Conservation (phyloP, 805 yeast genomes). For the Nematodospora valgi region DNA sequence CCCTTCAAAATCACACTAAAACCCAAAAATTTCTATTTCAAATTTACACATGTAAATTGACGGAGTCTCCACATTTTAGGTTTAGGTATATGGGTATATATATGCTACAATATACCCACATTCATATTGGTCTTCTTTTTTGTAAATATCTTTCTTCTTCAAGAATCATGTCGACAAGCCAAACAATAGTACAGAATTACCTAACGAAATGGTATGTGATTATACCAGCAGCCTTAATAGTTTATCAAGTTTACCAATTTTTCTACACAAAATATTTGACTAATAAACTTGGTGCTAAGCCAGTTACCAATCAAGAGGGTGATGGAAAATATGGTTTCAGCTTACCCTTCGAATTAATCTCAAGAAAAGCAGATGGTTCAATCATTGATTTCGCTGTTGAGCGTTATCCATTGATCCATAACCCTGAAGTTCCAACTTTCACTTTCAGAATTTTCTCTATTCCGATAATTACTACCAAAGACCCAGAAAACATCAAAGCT, state of each 20-base stretch:
- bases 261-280: constrained; percentile 3
- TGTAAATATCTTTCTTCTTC: no score
- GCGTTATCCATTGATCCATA: constrained; percentile 10
- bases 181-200: no score
- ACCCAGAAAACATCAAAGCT: constrained; percentile 42
- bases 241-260: constrained; percentile 3
- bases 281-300: constrained; percentile 13
- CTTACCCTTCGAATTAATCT: constrained; percentile 11
- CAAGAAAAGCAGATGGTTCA: constrained; percentile 16
- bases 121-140: no score
- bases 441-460: constrained; percentile 16
- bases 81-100: no score
- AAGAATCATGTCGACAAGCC: no score
- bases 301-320: constrained; percentile 1
- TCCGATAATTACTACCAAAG: constrained; percentile 23
- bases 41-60: no score
- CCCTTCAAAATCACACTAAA: no score
- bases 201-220: constrained; percentile 12
- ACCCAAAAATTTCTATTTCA: no score
- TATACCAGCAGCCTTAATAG: constrained; percentile 4
- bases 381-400: constrained; percentile 16
- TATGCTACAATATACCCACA: no score
- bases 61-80: no score
- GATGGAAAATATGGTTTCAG: constrained; percentile 19
- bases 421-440: constrained; percentile 11